Conservation (phyloP, 108 stramenopile genomes). For the Tribonema minus region DNA sequence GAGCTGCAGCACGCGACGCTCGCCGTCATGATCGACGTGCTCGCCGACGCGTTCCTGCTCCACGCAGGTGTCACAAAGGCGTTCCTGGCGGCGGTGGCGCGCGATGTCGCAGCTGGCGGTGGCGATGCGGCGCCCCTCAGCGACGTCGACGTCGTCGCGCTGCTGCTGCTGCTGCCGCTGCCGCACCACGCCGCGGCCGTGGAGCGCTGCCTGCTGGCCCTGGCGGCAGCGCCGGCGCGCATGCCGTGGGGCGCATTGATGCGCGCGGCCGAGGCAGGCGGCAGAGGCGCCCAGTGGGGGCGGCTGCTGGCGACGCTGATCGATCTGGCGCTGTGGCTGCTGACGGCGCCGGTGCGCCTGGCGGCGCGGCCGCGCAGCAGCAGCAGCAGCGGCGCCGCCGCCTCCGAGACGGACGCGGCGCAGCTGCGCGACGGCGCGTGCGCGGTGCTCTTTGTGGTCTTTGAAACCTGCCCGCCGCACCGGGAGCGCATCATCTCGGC, state of each 20-base stretch:
- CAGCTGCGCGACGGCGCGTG: no score
- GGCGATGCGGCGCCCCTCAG: not conserved
- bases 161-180: not conserved
- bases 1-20: not conserved
- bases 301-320: not conserved
- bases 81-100: not conserved
- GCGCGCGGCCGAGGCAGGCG: not conserved
- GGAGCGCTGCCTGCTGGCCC: not conserved
- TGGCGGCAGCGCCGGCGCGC: not conserved
- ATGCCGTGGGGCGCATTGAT: not conserved
- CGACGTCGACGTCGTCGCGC: not conserved
- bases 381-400: not conserved
- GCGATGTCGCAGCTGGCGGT: not conserved
- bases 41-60: conserved; percentile 17
- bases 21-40: conserved; percentile 25
- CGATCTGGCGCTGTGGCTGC: not conserved
- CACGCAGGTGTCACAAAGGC: not conserved
- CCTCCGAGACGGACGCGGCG: no score
- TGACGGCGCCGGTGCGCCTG: not conserved
- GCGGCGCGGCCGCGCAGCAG: not conserved
- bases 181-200: not conserved
- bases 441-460: no score
- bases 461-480: no score
- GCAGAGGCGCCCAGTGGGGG: not conserved
- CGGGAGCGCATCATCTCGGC: no score